phyloP scores from a whole-genome alignment of 1,284 basidiomycete species.

The Inonotus hispidus region DNA sequence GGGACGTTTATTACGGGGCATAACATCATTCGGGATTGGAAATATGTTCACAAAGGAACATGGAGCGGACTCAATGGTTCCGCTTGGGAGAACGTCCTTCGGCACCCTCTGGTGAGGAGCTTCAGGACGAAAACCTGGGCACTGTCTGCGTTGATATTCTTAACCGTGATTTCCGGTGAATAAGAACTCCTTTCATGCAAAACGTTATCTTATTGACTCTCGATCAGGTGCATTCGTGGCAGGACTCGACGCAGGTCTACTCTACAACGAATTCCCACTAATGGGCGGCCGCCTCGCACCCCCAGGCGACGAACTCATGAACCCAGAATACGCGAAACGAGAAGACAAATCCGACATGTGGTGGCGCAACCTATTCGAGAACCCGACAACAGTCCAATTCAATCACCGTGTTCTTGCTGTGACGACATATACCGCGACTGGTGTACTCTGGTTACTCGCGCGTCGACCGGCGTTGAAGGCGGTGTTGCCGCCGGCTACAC shows the following conservation, averaged over 20 bases:
- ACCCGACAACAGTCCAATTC: conserved; percentile 97
- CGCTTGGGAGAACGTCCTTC: conserved; percentile 48
- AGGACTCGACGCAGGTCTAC: conserved; percentile 91
- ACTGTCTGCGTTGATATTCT: conserved; percentile 73
- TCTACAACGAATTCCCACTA: conserved; percentile 97
- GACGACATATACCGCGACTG: conserved; percentile 73
- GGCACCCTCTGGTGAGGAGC: conserved; percentile 48
- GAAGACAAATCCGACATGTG: conserved; percentile 69
- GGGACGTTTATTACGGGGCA: conserved; percentile 89
- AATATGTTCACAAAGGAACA: conserved; percentile 47
- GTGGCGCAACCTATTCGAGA: conserved; percentile 95
- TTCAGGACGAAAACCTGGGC: conserved; percentile 59
- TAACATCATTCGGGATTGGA: conserved; percentile 76
- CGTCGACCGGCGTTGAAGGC: conserved; percentile 46
- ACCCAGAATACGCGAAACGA: conserved; percentile 65
- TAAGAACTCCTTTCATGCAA: not conserved
- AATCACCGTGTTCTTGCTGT: conserved; percentile 91
- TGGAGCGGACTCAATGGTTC: conserved; percentile 41
- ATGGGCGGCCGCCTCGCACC: conserved; percentile 92
- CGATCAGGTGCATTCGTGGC: conserved; percentile 90
- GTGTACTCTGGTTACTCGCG: conserved; percentile 57
- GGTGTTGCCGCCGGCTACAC: conserved; percentile 63
- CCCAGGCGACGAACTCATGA: conserved; percentile 80
- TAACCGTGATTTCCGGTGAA: conserved; percentile 86
- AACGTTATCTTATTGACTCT: conserved; percentile 1